phyloP scores from a whole-genome alignment of 805 yeast species.

The Danielozyma ontarioensis region DNA sequence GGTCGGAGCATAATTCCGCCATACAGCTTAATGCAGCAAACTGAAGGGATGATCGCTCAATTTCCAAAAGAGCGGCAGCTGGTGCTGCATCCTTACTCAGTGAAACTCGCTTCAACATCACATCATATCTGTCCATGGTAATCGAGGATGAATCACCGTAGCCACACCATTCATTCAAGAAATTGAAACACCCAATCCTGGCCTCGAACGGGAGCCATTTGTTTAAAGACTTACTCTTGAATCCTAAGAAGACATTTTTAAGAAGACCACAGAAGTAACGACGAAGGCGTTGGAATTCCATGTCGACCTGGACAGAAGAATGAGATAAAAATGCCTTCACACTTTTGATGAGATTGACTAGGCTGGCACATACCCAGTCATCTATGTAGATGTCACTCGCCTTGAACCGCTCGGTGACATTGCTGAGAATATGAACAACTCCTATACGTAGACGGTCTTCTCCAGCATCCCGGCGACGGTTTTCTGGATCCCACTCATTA shows the following conservation, averaged over 20 bases:
- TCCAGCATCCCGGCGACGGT: constrained; percentile 22
- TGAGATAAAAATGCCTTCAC: constrained; percentile 55
- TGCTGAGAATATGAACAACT: constrained; percentile 65
- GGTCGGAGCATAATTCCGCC: constrained; percentile 78
- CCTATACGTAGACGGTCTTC: constrained; percentile 62
- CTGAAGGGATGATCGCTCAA: constrained; percentile 69
- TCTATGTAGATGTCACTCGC: constrained; percentile 55
- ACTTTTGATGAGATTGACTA: constrained; percentile 57
- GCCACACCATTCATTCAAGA: constrained; percentile 92
- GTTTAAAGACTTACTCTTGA: constrained; percentile 34
- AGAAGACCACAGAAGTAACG: constrained; percentile 80
- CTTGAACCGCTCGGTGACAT: constrained; percentile 59
- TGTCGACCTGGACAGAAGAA: constrained; percentile 55
- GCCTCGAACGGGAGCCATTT: constrained; percentile 83
- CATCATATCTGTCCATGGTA: constrained; percentile 61
- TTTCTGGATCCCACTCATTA: constrained; percentile 38
- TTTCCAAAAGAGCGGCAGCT: constrained; percentile 70
- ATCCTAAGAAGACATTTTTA: constrained; percentile 64
- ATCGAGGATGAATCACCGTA: constrained; percentile 61
- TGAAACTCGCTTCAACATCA: constrained; percentile 45
- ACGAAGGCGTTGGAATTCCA: constrained; percentile 71
- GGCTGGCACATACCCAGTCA: constrained; percentile 59
- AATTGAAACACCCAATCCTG: constrained; percentile 74
- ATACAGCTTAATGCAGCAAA: constrained; percentile 73
- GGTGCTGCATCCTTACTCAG: constrained; percentile 39